Base-by-base conservation (phyloP, 1,284 basidiomycete species). In the Veloboletus limbatus region DNA sequence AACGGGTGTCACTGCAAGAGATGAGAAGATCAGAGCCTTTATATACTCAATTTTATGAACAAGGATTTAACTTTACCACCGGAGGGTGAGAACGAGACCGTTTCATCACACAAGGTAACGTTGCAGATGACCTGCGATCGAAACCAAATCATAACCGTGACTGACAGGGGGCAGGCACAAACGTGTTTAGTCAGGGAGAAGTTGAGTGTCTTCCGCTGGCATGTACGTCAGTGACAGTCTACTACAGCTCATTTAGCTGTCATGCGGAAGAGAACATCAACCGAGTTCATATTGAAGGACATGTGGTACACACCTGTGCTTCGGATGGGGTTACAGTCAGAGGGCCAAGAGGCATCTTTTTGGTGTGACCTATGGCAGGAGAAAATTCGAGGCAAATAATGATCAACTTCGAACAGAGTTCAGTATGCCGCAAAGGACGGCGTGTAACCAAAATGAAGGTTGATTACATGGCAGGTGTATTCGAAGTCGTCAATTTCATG, bases 1-100 rank as follows among this genome's bases (percentile, higher is more conserved):
- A 28, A 37, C 10, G 28, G 2, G n/a, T 21, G n/a, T 36, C 17
- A 28, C 10, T 22, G 21, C 24, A n/a, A 31, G 21, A 25, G 13
- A 41, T 17, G 30, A 4, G 20, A 17, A 8, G 13, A 34, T 14
- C 32, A 7, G 8, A 4, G 18, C 8, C 42, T 35, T 57, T 58
- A 59, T 62, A 57, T 57, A 47, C 41, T 27, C 32, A 30, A 33
- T 11, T 38, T 36, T 8, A 16, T 7, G 18, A 36, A 36, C 20
- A 17, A 24, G 40, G 39, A 20, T 27, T 41, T 24, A 16, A 40
- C 7, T 24, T 10, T 24, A 39, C 36, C 8, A 21, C 33, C 39
- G 28, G 31, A 43, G 30, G 38, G 43, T 38, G 43, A 32, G 40
- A 49, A 44, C 4, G 34, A 41, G 20, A 21, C 26, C 6, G 32